These are phyloP conservation scores for Dipteronia dyeriana DNA, from an alignment of 345 rosid species.

Conservation along the genomic window DNA sequence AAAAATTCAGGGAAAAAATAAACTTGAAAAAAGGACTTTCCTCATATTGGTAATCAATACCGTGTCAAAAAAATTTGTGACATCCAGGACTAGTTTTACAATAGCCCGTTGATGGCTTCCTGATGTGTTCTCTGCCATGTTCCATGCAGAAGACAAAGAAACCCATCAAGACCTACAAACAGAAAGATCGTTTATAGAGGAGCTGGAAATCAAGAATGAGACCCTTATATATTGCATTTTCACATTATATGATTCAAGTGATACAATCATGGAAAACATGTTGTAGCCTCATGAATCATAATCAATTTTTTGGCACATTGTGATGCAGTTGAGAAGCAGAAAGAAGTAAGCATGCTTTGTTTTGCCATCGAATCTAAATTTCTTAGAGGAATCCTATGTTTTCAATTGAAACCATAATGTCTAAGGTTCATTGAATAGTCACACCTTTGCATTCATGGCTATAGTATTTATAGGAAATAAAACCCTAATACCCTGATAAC, in stretches of 20 bases:
- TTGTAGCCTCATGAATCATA: neutral
- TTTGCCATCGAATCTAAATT: neutral
- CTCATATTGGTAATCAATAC: neutral
- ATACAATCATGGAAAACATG: conserved; percentile 1
- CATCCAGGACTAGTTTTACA: conserved; percentile 5
- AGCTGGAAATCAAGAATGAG: neutral
- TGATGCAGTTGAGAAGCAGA: neutral
- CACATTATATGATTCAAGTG: neutral
- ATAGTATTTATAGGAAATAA: neutral
- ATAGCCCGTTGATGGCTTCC: neutral
- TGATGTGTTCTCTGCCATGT: neutral
- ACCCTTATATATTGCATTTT: conserved; percentile 1
- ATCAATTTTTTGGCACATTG: neutral
- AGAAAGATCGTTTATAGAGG: neutral
- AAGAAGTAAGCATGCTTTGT: neutral
- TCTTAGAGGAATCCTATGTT: conserved; percentile 1
- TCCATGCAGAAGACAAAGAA: neutral
- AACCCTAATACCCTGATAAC: neutral
- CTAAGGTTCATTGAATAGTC: neutral
- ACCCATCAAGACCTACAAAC: conserved; percentile 2
- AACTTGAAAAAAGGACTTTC: neutral
- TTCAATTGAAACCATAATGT: neutral
- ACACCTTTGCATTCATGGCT: neutral
- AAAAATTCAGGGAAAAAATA: neutral
- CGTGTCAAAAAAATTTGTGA: neutral